Conservation (phyloP, 164 flowering plant species). For the Berberis thunbergii region DNA sequence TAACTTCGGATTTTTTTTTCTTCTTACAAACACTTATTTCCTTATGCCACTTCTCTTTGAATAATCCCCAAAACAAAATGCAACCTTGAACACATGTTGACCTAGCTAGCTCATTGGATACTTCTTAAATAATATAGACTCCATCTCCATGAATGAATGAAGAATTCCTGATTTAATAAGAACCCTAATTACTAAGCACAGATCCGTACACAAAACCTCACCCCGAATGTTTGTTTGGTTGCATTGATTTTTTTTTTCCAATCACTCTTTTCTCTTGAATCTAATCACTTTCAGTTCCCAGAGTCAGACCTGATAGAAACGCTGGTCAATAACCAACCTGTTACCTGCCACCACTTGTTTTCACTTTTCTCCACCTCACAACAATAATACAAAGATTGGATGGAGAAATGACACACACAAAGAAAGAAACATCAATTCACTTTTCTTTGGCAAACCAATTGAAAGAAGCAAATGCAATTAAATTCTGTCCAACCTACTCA, state of each 20-base stretch:
- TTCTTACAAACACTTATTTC: no score
- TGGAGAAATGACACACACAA: not conserved
- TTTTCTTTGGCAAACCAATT: not conserved
- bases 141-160: not conserved
- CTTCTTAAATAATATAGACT: no score
- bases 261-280: not conserved
- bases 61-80: no score
- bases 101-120: no score
- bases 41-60: no score
- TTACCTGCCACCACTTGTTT: conserved; percentile 16
- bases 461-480: conserved; percentile 2
- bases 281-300: conserved; percentile 15
- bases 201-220: conserved; percentile 2
- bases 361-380: not conserved
- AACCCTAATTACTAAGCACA: conserved; percentile 4
- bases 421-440: not conserved
- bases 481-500: not conserved
- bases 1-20: no score
- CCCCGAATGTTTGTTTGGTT: conserved; percentile 9
- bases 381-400: not conserved
- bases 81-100: no score
- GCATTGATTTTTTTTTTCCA: not conserved
- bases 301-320: conserved; percentile 7
- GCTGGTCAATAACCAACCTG: conserved; percentile 16
- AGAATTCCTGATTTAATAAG: not conserved